These are phyloP conservation scores for Mucor piriformis DNA, from an alignment of 371 early-diverging fungal species.

Conservation along the genomic window DNA sequence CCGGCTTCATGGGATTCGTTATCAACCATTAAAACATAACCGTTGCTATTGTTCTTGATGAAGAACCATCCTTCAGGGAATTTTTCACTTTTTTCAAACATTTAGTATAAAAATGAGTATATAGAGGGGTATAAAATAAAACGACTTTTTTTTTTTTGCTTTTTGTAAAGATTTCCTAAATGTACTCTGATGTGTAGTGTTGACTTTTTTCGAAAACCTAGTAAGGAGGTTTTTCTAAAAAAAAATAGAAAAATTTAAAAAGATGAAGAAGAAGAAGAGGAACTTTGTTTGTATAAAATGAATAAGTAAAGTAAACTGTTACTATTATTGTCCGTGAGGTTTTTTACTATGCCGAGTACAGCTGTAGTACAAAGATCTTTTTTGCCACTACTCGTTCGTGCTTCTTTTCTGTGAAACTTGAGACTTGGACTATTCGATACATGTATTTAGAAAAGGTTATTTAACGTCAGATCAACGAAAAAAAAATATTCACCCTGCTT, in stretches of 20 bases:
- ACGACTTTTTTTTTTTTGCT: neutral
- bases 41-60: slow-evolving; percentile 60
- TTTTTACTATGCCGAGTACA: neutral
- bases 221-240: neutral
- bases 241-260: neutral
- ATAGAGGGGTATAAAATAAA: neutral
- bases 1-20: slow-evolving; percentile 34
- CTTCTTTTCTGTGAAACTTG: neutral
- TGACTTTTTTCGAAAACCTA: neutral
- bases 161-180: neutral
- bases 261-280: neutral
- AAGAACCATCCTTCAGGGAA: slow-evolving; percentile 65
- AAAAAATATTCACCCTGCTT: no score
- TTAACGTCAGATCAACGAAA: no score
- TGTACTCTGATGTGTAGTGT: no score
- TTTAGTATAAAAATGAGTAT: slow-evolving; percentile 4
- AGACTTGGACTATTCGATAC: neutral
- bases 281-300: neutral
- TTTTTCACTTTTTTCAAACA: slow-evolving; percentile 33
- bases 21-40: slow-evolving; percentile 53
- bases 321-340: slow-evolving; percentile 3
- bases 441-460: no score
- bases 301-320: neutral
- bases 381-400: slow-evolving; percentile 1
- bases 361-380: neutral